Evolutionary conservation across 176 grass and related monocot species (phyloP).

Genomic region (Coix lacrymajobi): DNA sequence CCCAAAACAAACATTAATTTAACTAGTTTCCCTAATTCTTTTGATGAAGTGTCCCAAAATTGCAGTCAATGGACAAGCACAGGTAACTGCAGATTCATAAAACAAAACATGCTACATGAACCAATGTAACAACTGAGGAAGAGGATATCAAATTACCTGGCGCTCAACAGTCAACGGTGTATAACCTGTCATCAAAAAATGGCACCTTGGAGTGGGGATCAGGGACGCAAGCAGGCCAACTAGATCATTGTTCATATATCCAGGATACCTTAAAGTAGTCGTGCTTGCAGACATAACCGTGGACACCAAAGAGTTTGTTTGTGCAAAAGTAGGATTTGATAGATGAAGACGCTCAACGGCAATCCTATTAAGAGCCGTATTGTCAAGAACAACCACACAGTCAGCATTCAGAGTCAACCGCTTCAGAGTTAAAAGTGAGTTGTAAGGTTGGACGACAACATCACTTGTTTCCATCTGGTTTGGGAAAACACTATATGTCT

Average conservation of each 20-base stretch:
- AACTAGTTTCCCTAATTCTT: not conserved
- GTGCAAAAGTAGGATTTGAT: slow-evolving; percentile 88
- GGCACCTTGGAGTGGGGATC: slow-evolving; percentile 93
- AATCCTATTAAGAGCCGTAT: slow-evolving; percentile 98
- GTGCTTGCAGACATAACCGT: slow-evolving; percentile 99
- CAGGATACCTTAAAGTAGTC: slow-evolving; percentile 93
- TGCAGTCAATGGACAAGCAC: slow-evolving; percentile 11
- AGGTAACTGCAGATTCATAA: not conserved
- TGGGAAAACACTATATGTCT: slow-evolving; percentile 97
- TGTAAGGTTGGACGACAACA: slow-evolving; percentile 98
- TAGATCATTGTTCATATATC: slow-evolving; percentile 99
- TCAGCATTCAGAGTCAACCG: slow-evolving; percentile 83
- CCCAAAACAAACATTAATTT: not conserved
- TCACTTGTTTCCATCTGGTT: slow-evolving; percentile 99
- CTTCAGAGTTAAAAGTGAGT: slow-evolving; percentile 92
- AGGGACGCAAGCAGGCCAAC: slow-evolving; percentile 93
- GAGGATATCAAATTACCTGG: slow-evolving; percentile 59
- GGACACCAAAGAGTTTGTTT: slow-evolving; percentile 98
- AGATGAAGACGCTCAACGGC: slow-evolving; percentile 91
- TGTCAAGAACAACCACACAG: slow-evolving; percentile 98
- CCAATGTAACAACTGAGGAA: slow-evolving; percentile 6
- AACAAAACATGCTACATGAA: not conserved
- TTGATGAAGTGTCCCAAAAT: not conserved
- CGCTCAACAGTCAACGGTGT: slow-evolving; percentile 94
- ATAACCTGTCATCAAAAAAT: slow-evolving; percentile 99